Evolutionary conservation across 345 rosid species (phyloP).

Genomic region (Citrus maxima): DNA sequence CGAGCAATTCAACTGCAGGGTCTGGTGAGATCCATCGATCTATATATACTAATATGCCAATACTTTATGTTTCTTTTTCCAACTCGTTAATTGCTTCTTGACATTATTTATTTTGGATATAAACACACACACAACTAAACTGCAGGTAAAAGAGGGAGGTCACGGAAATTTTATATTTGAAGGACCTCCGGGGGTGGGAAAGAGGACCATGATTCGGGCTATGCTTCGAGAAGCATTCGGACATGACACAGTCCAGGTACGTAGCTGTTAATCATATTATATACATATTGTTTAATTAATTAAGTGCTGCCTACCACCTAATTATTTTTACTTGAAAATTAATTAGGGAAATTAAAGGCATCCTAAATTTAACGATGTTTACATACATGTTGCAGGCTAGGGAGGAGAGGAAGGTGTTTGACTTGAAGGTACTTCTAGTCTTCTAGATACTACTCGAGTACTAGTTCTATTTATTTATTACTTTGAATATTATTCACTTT

Average conservation of each 20-base stretch:
- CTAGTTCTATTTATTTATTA: neutral
- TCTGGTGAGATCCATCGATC: slow-evolving; percentile 19
- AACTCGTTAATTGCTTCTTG: neutral
- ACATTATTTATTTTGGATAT: neutral
- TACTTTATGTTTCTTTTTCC: too few relatives aligned
- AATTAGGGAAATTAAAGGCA: neutral
- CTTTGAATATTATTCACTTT: neutral
- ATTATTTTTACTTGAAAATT: too few relatives aligned
- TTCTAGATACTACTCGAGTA: neutral
- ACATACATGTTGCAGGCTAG: slow-evolving; percentile 22
- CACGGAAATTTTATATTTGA: slow-evolving; percentile 49
- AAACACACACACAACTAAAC: neutral
- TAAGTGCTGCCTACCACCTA: neutral
- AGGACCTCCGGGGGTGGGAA: slow-evolving; percentile 66
- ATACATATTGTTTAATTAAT: too few relatives aligned
- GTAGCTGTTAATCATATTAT: neutral
- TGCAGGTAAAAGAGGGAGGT: slow-evolving; percentile 7
- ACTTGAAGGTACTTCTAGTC: slow-evolving; percentile 34
- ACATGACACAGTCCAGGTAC: slow-evolving; percentile 38
- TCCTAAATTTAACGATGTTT: neutral
- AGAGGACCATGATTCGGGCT: slow-evolving; percentile 63
- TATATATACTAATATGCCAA: too few relatives aligned
- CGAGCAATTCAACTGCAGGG: slow-evolving; percentile 35
- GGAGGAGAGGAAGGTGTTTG: slow-evolving; percentile 37
- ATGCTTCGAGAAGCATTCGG: slow-evolving; percentile 52